phyloP scores from a whole-genome alignment of 495 filamentous ascomycete genomes.

The Staphylotrichum longicolle region DNA sequence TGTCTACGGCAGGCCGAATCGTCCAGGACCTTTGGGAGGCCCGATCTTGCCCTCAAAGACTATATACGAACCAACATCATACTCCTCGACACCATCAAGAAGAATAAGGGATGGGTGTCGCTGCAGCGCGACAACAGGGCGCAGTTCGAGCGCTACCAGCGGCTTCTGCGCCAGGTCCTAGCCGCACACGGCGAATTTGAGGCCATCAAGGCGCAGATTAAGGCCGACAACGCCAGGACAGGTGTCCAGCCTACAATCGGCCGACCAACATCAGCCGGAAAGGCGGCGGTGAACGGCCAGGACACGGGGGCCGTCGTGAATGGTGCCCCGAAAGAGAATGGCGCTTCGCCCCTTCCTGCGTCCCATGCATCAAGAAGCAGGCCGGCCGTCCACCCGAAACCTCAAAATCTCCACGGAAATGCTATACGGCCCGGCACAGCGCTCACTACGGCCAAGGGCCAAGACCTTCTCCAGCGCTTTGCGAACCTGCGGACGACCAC shows the following conservation, averaged over 20 bases:
- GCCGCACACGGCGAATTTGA: constrained; percentile 48
- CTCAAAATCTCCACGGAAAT: constrained; percentile 58
- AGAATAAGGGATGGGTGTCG: constrained; percentile 40
- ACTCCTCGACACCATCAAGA: constrained; percentile 59
- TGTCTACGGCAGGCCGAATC: constrained; percentile 53
- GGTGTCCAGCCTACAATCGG: constrained; percentile 43
- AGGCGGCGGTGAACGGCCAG: neutral
- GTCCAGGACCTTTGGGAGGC: constrained; percentile 50
- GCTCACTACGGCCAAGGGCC: constrained; percentile 19
- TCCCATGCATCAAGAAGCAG: constrained; percentile 34
- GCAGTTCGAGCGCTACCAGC: constrained; percentile 43
- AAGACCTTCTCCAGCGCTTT: constrained; percentile 58
- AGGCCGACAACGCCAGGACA: constrained; percentile 59
- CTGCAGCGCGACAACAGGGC: constrained; percentile 26
- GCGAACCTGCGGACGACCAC: constrained; percentile 50
- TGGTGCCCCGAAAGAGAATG: constrained; percentile 18
- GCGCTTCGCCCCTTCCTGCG: constrained; percentile 7
- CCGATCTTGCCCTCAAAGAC: constrained; percentile 56
- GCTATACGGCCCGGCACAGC: constrained; percentile 33
- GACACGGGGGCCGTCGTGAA: neutral
- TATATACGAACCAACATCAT: constrained; percentile 80
- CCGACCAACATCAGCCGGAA: constrained; percentile 6
- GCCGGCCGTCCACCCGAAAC: constrained; percentile 62
- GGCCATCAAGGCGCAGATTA: constrained; percentile 64
- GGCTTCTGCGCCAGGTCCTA: constrained; percentile 40